Evolutionary conservation across 169 alveolate species (phyloP).

Genomic region (Eimeria maxima): DNA sequence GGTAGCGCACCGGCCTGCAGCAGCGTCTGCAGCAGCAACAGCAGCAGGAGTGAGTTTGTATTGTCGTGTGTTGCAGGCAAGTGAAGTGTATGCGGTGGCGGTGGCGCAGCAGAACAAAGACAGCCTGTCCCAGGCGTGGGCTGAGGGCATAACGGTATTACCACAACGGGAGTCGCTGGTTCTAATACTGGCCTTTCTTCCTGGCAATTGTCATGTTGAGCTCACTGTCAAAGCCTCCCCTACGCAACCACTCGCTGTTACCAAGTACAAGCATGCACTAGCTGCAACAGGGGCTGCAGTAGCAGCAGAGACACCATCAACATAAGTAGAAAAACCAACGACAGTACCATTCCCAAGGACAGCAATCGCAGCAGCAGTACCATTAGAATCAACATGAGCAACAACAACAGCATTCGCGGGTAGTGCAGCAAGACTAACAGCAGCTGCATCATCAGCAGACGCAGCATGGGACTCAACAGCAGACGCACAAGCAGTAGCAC

Average conservation of each 20-base stretch:
- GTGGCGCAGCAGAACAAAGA: slow-evolving; percentile 64
- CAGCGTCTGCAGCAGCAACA: too few relatives aligned
- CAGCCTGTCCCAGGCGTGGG: slow-evolving; percentile 56
- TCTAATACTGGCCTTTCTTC: slow-evolving; percentile 65
- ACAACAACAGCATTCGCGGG: background rate
- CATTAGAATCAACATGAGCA: background rate
- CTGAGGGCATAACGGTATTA: slow-evolving; percentile 74
- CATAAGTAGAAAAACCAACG: background rate
- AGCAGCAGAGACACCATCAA: background rate
- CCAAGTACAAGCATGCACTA: background rate
- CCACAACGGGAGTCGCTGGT: slow-evolving; percentile 66
- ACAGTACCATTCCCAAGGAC: background rate
- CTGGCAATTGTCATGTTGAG: slow-evolving; percentile 7
- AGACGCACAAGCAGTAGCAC: too few relatives aligned
- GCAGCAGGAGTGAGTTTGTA: too few relatives aligned
- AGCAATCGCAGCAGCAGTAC: too few relatives aligned
- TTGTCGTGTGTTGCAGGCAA: background rate
- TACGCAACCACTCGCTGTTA: slow-evolving; percentile 18
- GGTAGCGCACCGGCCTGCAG: too few relatives aligned
- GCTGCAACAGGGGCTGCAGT: too few relatives aligned
- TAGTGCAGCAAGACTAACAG: too few relatives aligned
- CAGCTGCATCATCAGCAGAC: too few relatives aligned
- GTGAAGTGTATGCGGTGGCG: slow-evolving; percentile 69
- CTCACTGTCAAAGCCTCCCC: background rate
- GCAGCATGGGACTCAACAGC: too few relatives aligned